Percentiles rank a stretch among this genome's conserved stretches.
phyloP scores from a whole-genome alignment of 805 yeast genomes.

The Ogataea naganishii region DNA sequence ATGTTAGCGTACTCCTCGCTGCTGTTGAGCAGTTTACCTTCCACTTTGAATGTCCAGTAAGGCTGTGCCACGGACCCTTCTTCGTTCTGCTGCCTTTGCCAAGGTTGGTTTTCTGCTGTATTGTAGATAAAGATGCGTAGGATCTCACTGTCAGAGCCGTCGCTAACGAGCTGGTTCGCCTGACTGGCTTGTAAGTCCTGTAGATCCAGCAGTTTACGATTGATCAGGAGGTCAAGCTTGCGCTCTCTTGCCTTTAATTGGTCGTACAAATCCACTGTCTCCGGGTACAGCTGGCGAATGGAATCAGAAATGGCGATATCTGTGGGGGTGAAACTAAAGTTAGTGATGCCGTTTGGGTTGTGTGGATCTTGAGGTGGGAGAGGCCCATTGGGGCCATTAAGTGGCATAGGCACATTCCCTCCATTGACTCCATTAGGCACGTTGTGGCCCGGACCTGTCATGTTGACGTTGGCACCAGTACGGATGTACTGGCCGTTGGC shows the following conservation, averaged over 20 bases:
- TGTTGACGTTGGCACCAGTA: constrained; percentile 1
- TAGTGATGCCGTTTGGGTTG: constrained; percentile 9
- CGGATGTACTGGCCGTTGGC: too few species aligned
- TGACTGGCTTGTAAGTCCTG: constrained; percentile 56
- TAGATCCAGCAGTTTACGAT: constrained; percentile 77
- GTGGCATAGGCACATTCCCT: too few species aligned
- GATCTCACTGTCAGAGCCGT: constrained; percentile 41
- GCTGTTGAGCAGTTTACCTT: constrained; percentile 70
- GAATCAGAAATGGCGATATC: constrained; percentile 24
- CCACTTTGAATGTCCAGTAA: constrained; percentile 80
- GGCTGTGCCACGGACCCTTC: constrained; percentile 23
- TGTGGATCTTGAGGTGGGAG: constrained; percentile 4
- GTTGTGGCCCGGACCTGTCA: neutral
- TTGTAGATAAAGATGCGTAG: constrained; percentile 79
- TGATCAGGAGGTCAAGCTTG: constrained; percentile 68
- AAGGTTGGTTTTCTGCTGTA: constrained; percentile 78
- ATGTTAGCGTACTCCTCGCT: constrained; percentile 25
- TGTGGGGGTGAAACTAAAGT: constrained; percentile 24
- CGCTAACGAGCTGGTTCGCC: constrained; percentile 31
- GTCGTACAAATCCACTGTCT: constrained; percentile 58
- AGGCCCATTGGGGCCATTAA: too few species aligned
- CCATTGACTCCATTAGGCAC: neutral
- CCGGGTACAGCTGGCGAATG: constrained; percentile 23
- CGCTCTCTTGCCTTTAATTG: constrained; percentile 74
- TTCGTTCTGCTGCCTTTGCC: constrained; percentile 44